These are phyloP conservation scores for Saccharomyces hybrid DNA, from an alignment of 1,139 yeast genomes.

Conservation along the genomic window DNA sequence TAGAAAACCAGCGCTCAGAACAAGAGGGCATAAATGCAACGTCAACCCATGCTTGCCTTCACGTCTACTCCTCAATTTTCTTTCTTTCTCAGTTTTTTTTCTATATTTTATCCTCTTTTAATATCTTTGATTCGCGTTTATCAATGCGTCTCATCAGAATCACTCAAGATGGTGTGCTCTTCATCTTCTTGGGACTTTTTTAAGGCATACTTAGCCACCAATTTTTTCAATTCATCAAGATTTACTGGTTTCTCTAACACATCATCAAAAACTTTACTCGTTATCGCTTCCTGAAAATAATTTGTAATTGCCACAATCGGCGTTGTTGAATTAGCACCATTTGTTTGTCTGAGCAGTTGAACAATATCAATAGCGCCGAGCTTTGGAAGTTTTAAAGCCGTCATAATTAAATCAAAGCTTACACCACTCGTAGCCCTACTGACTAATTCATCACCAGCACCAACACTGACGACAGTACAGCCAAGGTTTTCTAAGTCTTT, in stretches of 20 bases:
- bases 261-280: slow-evolving; percentile 54
- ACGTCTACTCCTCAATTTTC: too few species aligned
- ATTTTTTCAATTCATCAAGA: slow-evolving; percentile 35
- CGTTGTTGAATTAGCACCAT: slow-evolving; percentile 65
- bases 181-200: slow-evolving; percentile 26
- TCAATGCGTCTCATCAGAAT: slow-evolving; percentile 17
- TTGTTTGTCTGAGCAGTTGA: slow-evolving; percentile 67
- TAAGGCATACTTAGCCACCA: slow-evolving; percentile 29
- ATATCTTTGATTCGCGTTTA: neutral
- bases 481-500: slow-evolving; percentile 63
- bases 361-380: slow-evolving; percentile 68
- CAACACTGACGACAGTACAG: slow-evolving; percentile 72
- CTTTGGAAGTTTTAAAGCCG: slow-evolving; percentile 64
- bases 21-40: too few species aligned
- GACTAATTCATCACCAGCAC: slow-evolving; percentile 76
- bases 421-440: slow-evolving; percentile 79
- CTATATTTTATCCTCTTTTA: too few species aligned
- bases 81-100: neutral
- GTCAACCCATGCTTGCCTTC: too few species aligned
- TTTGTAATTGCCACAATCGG: slow-evolving; percentile 76
- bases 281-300: slow-evolving; percentile 60
- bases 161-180: slow-evolving; percentile 29
- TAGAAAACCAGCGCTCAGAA: too few species aligned
- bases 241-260: slow-evolving; percentile 73
- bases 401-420: slow-evolving; percentile 73